Evolutionary conservation across 208 protist species (phyloP).

Genomic region (Acanthamoeba lenticulata): DNA sequence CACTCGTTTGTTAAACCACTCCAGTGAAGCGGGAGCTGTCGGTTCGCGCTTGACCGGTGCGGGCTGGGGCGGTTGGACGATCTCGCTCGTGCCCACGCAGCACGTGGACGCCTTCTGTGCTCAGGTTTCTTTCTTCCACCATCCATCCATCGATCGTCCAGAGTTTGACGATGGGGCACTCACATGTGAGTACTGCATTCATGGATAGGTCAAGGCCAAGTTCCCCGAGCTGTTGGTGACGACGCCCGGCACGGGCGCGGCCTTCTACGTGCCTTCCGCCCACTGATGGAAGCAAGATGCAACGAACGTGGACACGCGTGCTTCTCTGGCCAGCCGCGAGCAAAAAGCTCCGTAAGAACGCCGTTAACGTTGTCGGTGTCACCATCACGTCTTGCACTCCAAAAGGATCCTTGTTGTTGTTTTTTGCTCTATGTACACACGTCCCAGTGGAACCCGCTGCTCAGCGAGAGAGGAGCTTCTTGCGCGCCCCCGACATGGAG

Average conservation of each 20-base stretch:
- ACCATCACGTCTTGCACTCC: too few species aligned
- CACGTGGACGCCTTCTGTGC: slow-evolving; percentile 26
- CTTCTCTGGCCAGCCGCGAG: neutral
- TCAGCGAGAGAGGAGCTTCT: neutral
- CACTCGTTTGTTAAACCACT: neutral
- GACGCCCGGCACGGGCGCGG: neutral
- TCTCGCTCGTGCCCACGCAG: slow-evolving; percentile 38
- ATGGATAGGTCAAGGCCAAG: neutral
- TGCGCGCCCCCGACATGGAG: neutral
- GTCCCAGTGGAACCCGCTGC: neutral
- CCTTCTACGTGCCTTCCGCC: neutral
- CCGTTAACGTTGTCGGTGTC: too few species aligned
- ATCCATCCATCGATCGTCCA: neutral
- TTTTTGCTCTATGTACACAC: neutral
- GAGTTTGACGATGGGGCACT: too few species aligned
- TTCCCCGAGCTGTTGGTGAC: slow-evolving; percentile 31
- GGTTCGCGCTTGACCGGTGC: slow-evolving; percentile 79
- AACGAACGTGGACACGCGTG: neutral
- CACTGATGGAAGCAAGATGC: neutral
- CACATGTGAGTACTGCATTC: neutral
- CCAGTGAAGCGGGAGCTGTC: slow-evolving; percentile 46
- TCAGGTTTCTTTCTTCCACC: neutral
- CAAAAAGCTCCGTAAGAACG: neutral
- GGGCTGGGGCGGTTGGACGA: slow-evolving; percentile 78
- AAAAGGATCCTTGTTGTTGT: too few species aligned